Conservation (phyloP, 2,329 filamentous ascomycete genomes). For the Pyrenophora teres region DNA sequence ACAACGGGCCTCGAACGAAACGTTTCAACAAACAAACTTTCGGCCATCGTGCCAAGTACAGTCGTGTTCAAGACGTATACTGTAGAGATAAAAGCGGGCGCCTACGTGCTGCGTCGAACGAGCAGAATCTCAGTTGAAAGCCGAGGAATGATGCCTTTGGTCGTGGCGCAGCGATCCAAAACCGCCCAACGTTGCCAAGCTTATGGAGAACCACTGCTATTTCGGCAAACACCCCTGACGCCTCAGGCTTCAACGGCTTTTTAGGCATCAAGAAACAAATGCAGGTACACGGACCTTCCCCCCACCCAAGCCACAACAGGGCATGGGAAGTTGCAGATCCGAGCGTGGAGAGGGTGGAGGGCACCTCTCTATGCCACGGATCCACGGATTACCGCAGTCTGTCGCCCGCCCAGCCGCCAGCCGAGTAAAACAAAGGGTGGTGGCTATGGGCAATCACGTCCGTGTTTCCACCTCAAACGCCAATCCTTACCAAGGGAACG, state of each 20-base stretch:
- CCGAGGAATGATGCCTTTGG: constrained; percentile 3
- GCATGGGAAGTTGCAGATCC: constrained; percentile 31
- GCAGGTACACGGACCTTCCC: constrained; percentile 25
- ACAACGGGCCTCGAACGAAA: constrained; percentile 16
- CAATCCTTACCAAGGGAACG: constrained; percentile 5
- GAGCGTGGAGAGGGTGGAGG: constrained; percentile 11
- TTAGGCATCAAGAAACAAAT: constrained; percentile 20
- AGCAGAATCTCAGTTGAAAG: constrained; percentile 4
- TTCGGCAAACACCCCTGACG: constrained; percentile 23
- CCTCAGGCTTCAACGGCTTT: constrained; percentile 20
- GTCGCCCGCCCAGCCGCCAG: constrained; percentile 22
- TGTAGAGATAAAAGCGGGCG: constrained; percentile 1
- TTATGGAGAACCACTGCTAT: constrained; percentile 27
- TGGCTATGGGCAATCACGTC: not conserved
- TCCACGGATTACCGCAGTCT: constrained; percentile 24
- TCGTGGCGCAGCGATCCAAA: constrained; percentile 24
- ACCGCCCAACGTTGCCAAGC: constrained; percentile 30
- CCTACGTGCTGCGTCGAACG: constrained; percentile 6
- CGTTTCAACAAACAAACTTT: constrained; percentile 28
- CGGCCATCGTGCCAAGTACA: constrained; percentile 1
- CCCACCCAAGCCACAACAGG: constrained; percentile 13
- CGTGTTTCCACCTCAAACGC: constrained; percentile 11
- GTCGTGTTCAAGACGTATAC: not conserved
- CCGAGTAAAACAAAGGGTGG: constrained; percentile 33
- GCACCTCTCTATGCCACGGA: constrained; percentile 17